Evolutionary conservation across 1,139 yeast species (phyloP).

Genomic region (Kluyveromyces sp.): DNA sequence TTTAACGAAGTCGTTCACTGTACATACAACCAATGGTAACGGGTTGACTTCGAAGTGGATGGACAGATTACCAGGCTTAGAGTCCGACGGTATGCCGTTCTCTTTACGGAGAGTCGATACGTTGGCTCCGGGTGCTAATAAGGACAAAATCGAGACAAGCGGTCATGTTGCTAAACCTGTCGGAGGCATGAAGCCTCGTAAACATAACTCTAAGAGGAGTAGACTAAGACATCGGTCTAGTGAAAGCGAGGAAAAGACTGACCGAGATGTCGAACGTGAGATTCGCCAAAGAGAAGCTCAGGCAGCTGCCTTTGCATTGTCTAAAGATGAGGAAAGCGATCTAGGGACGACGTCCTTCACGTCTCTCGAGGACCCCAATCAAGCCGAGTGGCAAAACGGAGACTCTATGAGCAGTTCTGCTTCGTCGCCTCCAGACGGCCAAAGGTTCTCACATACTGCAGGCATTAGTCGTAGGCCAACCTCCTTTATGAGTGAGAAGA

Average conservation of each 20-base stretch:
- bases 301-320: slow-evolving; percentile 37
- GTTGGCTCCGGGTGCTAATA: slow-evolving; percentile 33
- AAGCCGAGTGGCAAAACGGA: neutral
- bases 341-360: slow-evolving; percentile 12
- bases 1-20: slow-evolving; percentile 84
- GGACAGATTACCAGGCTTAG: slow-evolving; percentile 75
- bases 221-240: slow-evolving; percentile 23
- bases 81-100: slow-evolving; percentile 62
- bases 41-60: slow-evolving; percentile 70
- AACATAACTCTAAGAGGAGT: slow-evolving; percentile 35
- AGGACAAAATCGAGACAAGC: slow-evolving; percentile 48
- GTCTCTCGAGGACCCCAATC: neutral
- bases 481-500: slow-evolving; percentile 11
- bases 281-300: slow-evolving; percentile 36
- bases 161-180: slow-evolving; percentile 71
- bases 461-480: slow-evolving; percentile 22
- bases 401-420: neutral
- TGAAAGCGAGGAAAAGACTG: slow-evolving; percentile 30
- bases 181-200: slow-evolving; percentile 62
- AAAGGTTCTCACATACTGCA: neutral
- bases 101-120: slow-evolving; percentile 80
- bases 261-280: slow-evolving; percentile 30
- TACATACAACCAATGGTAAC: slow-evolving; percentile 53
- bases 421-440: neutral
- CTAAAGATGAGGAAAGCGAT: slow-evolving; percentile 20